phyloP scores from a whole-genome alignment of 148 eudicot species.

The Bassia scoparia region DNA sequence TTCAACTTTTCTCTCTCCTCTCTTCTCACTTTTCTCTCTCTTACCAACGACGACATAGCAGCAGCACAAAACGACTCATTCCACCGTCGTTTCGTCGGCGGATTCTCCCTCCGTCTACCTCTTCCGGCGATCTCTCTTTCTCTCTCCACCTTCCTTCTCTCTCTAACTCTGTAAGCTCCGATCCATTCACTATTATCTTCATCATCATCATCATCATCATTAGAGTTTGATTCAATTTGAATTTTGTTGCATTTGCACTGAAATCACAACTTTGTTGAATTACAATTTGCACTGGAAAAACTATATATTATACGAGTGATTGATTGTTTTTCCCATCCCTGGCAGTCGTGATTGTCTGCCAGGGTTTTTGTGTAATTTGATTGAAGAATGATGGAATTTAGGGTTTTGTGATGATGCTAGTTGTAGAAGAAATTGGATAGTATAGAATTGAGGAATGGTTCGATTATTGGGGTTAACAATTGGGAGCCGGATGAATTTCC shows the following conservation, averaged over 20 bases:
- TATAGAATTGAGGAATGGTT: constrained; percentile 39
- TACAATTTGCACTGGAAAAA: too few species aligned
- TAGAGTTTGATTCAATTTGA: constrained; percentile 9
- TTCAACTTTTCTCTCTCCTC: constrained; percentile 18
- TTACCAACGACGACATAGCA: constrained; percentile 11
- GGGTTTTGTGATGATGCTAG: constrained; percentile 35
- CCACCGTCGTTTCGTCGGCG: constrained; percentile 16
- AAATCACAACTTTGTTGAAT: background rate
- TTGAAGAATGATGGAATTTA: constrained; percentile 16
- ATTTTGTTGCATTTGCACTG: background rate
- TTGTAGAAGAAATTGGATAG: constrained; percentile 23
- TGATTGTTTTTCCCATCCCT: constrained; percentile 7
- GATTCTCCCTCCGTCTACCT: background rate
- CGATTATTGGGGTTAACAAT: constrained; percentile 67
- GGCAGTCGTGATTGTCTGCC: constrained; percentile 23
- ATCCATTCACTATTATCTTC: constrained; percentile 14
- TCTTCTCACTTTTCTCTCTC: constrained; percentile 4
- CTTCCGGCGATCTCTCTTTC: constrained; percentile 16
- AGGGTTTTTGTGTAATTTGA: constrained; percentile 20
- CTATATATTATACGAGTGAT: background rate
- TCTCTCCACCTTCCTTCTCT: constrained; percentile 9
- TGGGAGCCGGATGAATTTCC: constrained; percentile 73
- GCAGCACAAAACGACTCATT: constrained; percentile 12
- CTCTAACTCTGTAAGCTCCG: constrained; percentile 30
- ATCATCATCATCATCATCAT: background rate